Evolutionary conservation across 768 basidiomycete genomes (phyloP).

Genomic region (Amyloporia xantha): DNA sequence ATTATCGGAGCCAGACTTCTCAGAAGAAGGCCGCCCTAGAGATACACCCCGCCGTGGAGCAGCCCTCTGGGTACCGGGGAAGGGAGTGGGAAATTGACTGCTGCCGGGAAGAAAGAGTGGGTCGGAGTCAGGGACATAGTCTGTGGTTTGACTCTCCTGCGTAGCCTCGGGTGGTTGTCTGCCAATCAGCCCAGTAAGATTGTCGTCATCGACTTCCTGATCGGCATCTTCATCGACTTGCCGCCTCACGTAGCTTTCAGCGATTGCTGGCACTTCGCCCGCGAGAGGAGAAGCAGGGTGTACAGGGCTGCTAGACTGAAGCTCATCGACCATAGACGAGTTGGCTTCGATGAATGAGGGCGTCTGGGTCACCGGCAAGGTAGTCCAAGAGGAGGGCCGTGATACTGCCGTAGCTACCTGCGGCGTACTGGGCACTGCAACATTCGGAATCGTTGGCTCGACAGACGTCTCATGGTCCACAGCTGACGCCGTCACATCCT

Average conservation of each 20-base stretch:
- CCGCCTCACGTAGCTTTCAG: not conserved
- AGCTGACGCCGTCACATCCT: not conserved
- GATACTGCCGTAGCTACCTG: not conserved
- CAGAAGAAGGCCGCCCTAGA: not conserved
- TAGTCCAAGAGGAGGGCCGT: constrained; percentile 2
- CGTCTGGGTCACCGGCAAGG: constrained; percentile 14
- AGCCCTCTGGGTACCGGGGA: constrained; percentile 25
- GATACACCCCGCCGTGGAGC: not conserved
- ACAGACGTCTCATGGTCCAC: no score
- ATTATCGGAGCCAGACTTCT: constrained; percentile 27
- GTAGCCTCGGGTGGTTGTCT: no score
- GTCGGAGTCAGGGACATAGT: constrained; percentile 1
- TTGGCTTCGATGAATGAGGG: constrained; percentile 13
- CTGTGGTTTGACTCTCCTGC: not conserved
- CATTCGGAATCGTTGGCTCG: no score
- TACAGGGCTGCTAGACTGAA: constrained; percentile 29
- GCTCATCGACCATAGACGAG: constrained; percentile 28
- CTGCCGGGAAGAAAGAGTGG: constrained; percentile 47
- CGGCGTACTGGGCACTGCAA: not conserved
- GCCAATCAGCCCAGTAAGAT: no score
- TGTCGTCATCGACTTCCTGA: no score
- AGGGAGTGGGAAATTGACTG: constrained; percentile 50
- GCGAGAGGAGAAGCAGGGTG: not conserved
- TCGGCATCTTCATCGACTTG: not conserved
- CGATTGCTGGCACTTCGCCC: not conserved